Evolutionary conservation across 2,329 filamentous ascomycete genomes (phyloP), one percentile per base, ranked within the genome.

Genomic region (Exophiala alcalophila): DNA sequence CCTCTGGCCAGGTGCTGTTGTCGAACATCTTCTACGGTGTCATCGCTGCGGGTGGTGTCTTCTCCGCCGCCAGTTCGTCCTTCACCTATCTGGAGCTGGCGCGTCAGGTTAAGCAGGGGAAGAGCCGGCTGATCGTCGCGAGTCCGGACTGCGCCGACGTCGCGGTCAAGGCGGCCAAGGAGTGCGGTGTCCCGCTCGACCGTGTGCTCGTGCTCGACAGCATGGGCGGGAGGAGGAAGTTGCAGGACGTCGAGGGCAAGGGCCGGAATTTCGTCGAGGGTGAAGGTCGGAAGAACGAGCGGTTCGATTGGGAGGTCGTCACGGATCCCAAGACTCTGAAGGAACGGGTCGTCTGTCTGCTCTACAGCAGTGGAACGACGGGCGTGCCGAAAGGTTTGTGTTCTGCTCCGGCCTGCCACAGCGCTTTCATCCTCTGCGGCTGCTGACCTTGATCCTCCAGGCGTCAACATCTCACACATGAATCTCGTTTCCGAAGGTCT

Each of bases 31-130:
- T 78, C 54, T 81, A 71, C 50, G 74, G 71, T 7, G 71, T 80
- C 31, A 66, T 83, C 32, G 78, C 73, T 2, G 76, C 77, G 1
- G 77, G 73, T 1, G 79, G 77, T 11, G 69, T 82, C 16, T 81
- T 76, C 53, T 77, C 74, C 9, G 54, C 52, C 3, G 54, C 54
- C 6, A 52, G 47, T 27, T 50, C 47, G 5, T 27, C 40, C 16
- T 57, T 52, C 20, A 53, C 48, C 2, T 15, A 23, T 4, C 16
- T 29, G 2, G 54, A 57, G 36, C 32, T 54, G 21, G 46, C 41
- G 5, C 18, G 51, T 5, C 51, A 54, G 28, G 28, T 54, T 20
- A 43, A 39, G 36, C 52, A 55, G 14, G 54, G 52, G 10, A 37
- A 41, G 19, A 43, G 43, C 23, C 44, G 19, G 10, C 44, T 74